These are phyloP conservation scores for Isabelozyma pseudorhagii DNA, from an alignment of 805 yeast genomes.

Conservation along the genomic window DNA sequence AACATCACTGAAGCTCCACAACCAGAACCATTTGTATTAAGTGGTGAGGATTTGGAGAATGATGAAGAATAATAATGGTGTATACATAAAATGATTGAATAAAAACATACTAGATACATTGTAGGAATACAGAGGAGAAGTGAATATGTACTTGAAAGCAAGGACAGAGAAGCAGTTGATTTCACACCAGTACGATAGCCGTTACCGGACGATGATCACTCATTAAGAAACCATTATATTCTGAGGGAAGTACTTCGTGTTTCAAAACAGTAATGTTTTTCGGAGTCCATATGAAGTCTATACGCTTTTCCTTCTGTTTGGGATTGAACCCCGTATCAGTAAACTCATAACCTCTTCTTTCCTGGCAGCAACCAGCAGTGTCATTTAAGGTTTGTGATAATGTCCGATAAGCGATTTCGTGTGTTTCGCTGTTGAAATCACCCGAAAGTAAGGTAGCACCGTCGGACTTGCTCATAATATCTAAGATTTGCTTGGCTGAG, in stretches of 20 bases:
- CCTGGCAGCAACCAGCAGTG: slow-evolving; percentile 20
- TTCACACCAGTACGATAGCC: slow-evolving; percentile 7
- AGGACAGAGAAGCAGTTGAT: not conserved
- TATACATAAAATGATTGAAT: not conserved
- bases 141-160: not conserved
- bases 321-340: slow-evolving; percentile 42
- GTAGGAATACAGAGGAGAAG: not conserved
- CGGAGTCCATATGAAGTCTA: slow-evolving; percentile 44
- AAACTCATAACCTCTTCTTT: slow-evolving; percentile 34
- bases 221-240: slow-evolving; percentile 25
- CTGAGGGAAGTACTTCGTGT: slow-evolving; percentile 20
- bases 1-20: slow-evolving; percentile 71
- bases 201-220: slow-evolving; percentile 39
- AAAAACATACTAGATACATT: slow-evolving; percentile 1
- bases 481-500: slow-evolving; percentile 26
- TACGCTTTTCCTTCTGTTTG: slow-evolving; percentile 21
- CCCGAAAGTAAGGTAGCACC: slow-evolving; percentile 30
- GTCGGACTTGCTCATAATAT: slow-evolving; percentile 20
- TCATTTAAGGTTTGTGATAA: slow-evolving; percentile 19
- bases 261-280: slow-evolving; percentile 7
- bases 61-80: slow-evolving; percentile 11
- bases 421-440: slow-evolving; percentile 35
- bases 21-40: slow-evolving; percentile 67
- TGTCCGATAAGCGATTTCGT: slow-evolving; percentile 32
- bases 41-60: slow-evolving; percentile 51